These are phyloP conservation scores for Akanthomyces dipterigenus DNA, from an alignment of 2,329 filamentous ascomycete species.

Conservation along the genomic window DNA sequence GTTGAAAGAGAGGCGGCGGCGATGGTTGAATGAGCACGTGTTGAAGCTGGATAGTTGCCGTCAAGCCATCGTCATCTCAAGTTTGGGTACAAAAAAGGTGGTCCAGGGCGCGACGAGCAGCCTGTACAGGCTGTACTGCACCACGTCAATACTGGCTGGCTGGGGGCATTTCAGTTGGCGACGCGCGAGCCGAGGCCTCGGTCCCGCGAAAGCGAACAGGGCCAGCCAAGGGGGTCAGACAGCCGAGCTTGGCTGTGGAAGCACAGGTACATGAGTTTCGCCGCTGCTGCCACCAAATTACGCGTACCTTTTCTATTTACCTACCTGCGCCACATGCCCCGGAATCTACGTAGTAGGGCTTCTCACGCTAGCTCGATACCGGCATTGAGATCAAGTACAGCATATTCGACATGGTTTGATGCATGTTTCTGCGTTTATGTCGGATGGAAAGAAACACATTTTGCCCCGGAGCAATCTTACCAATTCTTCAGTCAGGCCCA, in stretches of 20 bases:
- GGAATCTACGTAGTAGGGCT: not conserved
- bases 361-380: not conserved
- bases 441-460: too few relatives aligned
- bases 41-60: not conserved
- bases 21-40: not conserved
- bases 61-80: constrained; percentile 5
- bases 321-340: constrained; percentile 5
- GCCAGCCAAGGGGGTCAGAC: not conserved
- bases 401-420: not conserved
- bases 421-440: too few relatives aligned
- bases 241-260: not conserved
- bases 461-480: too few relatives aligned
- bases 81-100: not conserved
- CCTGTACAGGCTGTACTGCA: too few relatives aligned
- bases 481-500: too few relatives aligned
- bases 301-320: not conserved
- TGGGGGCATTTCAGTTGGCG: not conserved
- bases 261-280: not conserved
- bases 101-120: not conserved
- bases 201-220: constrained; percentile 1
- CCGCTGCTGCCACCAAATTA: not conserved
- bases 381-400: not conserved
- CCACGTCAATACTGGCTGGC: not conserved
- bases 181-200: constrained; percentile 11
- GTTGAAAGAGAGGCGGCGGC: not conserved